Percentiles rank a stretch among this genome's conserved stretches.
Evolutionary conservation across 768 basidiomycete genomes (phyloP).

Genomic region (Stropharia rugosoannulata): DNA sequence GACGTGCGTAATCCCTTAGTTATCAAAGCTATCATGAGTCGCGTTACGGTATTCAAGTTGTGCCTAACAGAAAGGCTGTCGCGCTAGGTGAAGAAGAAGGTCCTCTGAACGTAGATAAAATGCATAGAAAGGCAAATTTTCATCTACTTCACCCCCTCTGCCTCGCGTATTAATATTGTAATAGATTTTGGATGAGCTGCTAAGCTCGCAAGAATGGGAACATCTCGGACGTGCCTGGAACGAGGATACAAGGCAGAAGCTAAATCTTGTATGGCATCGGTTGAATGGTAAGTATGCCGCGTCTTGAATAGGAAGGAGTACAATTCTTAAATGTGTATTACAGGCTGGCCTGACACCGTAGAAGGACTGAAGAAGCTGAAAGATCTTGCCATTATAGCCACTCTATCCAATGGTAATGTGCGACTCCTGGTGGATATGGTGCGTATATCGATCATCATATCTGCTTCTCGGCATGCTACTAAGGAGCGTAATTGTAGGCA

Average conservation of each 20-base stretch:
- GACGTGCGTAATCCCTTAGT: slow-evolving; percentile 32
- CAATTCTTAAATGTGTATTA: not conserved
- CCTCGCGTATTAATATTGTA: not conserved
- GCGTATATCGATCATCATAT: slow-evolving; percentile 4
- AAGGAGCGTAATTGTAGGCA: slow-evolving; percentile 38
- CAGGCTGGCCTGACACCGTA: slow-evolving; percentile 59
- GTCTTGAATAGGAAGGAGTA: not conserved
- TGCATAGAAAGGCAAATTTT: slow-evolving; percentile 49
- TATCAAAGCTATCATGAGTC: not conserved
- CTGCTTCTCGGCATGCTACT: not conserved
- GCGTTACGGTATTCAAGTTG: not conserved
- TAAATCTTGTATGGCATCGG: slow-evolving; percentile 62
- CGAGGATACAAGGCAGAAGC: slow-evolving; percentile 37
- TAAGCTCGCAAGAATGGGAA: slow-evolving; percentile 48
- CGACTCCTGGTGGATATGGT: slow-evolving; percentile 64
- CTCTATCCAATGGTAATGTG: slow-evolving; percentile 66
- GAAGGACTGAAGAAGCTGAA: slow-evolving; percentile 51
- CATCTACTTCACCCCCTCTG: not conserved
- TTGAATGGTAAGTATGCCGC: slow-evolving; percentile 35
- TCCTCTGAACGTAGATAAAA: slow-evolving; percentile 48
- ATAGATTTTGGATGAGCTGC: slow-evolving; percentile 59
- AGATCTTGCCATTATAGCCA: slow-evolving; percentile 47
- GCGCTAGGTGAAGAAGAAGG: slow-evolving; percentile 24
- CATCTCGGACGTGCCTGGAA: slow-evolving; percentile 44
- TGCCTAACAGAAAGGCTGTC: not conserved